phyloP scores from a whole-genome alignment of 805 yeast genomes.

The Cyberlindnera meyerae region DNA sequence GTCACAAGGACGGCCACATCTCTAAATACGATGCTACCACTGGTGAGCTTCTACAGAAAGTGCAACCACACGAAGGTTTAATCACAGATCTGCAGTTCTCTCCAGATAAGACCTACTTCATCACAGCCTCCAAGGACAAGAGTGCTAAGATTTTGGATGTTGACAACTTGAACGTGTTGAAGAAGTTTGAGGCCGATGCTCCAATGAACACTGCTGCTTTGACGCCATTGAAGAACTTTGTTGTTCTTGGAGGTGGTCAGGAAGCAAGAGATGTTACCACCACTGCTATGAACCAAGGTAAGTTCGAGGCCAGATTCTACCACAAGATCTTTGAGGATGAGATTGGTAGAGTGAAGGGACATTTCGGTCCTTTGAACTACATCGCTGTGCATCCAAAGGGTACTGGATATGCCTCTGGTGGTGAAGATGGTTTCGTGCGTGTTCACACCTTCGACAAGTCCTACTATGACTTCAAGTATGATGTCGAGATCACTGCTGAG shows the following conservation, averaged over 20 bases:
- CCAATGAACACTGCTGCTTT: conserved; percentile 95
- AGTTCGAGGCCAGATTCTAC: conserved; percentile 92
- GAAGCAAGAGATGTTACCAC: conserved; percentile 98
- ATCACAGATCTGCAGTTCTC: conserved; percentile 90
- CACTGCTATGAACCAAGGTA: conserved; percentile 90
- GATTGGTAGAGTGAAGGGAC: conserved; percentile 96
- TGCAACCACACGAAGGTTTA: conserved; percentile 67
- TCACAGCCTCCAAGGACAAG: conserved; percentile 91
- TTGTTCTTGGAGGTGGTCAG: conserved; percentile 98
- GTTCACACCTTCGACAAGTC: conserved; percentile 89
- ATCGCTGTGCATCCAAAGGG: conserved; percentile 95
- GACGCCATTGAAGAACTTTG: conserved; percentile 88
- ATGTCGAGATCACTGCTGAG: conserved; percentile 77
- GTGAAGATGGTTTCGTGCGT: conserved; percentile 97
- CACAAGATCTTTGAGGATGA: conserved; percentile 95
- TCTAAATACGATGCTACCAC: conserved; percentile 74
- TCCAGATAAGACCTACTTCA: conserved; percentile 80
- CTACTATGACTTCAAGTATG: conserved; percentile 89
- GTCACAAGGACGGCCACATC: conserved; percentile 82
- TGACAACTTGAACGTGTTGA: conserved; percentile 64
- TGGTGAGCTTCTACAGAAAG: conserved; percentile 60
- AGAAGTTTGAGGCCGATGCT: conserved; percentile 79
- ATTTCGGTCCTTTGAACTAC: conserved; percentile 96
- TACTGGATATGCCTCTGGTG: conserved; percentile 90
- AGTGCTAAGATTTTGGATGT: conserved; percentile 74